Conservation (phyloP, 2,329 filamentous ascomycete species). For the Nannizziopsis arthrosporioides region DNA sequence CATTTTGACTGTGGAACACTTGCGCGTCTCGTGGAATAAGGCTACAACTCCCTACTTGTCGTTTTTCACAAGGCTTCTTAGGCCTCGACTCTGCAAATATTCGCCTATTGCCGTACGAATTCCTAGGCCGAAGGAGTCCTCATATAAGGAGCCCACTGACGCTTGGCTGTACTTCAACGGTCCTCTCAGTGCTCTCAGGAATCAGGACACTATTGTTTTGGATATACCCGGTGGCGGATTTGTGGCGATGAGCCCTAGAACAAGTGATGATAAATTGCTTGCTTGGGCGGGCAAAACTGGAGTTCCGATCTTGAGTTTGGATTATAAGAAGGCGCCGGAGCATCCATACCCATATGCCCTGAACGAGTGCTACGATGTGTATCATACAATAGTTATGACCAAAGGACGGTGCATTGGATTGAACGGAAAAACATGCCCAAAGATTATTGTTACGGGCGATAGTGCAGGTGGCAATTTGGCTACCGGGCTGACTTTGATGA, state of each 20-base stretch:
- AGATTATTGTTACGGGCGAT: conserved; percentile 63
- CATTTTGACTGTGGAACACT: conserved; percentile 76
- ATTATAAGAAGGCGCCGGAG: conserved; percentile 81
- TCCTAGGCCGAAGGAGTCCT: conserved; percentile 63
- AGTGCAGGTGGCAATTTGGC: conserved; percentile 75
- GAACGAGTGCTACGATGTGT: conserved; percentile 80
- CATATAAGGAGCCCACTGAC: conserved; percentile 69
- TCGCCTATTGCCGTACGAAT: conserved; percentile 75
- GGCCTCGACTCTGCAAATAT: conserved; percentile 70
- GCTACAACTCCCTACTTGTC: conserved; percentile 74
- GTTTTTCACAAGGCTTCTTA: conserved; percentile 58
- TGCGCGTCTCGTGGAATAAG: conserved; percentile 93
- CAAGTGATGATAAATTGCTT: conserved; percentile 86
- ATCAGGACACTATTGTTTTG: conserved; percentile 66
- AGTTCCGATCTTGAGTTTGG: conserved; percentile 77
- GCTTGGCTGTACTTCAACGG: conserved; percentile 95
- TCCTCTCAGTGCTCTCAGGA: conserved; percentile 61
- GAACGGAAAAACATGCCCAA: conserved; percentile 53
- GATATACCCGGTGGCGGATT: conserved; percentile 93
- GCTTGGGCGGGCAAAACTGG: conserved; percentile 84
- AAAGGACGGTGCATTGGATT: conserved; percentile 66
- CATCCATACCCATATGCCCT: conserved; percentile 74
- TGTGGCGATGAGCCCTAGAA: conserved; percentile 91
- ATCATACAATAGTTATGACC: conserved; percentile 59
- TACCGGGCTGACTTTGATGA: conserved; percentile 73